These are phyloP conservation scores for Suhomyces tanzawaensis DNA, from an alignment of 805 yeast species.

Conservation along the genomic window DNA sequence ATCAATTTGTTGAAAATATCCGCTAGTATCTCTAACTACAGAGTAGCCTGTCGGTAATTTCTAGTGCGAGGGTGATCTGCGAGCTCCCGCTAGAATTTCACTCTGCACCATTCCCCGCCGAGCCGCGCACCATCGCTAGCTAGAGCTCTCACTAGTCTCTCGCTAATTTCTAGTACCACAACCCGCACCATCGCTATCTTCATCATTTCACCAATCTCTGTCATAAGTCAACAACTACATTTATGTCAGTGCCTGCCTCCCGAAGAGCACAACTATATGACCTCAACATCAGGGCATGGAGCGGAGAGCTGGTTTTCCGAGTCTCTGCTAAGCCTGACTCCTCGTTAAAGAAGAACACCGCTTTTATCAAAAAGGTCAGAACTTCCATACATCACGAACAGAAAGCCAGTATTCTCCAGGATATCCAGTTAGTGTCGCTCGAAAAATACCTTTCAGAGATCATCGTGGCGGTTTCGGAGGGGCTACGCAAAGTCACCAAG, in stretches of 20 bases:
- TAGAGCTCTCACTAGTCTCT: no score
- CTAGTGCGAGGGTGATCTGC: no score
- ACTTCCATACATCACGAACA: slow-evolving; percentile 55
- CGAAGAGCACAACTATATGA: slow-evolving; percentile 30
- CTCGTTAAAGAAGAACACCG: slow-evolving; percentile 77
- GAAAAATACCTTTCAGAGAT: slow-evolving; percentile 77
- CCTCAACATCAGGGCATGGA: slow-evolving; percentile 53
- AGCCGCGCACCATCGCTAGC: no score
- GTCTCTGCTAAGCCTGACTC: slow-evolving; percentile 53
- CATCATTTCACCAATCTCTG: no score
- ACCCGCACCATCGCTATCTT: neutral
- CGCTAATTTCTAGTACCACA: neutral
- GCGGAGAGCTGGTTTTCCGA: slow-evolving; percentile 33
- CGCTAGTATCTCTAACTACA: no score
- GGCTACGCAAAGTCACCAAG: slow-evolving; percentile 50
- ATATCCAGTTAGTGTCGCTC: slow-evolving; percentile 59
- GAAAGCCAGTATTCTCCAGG: slow-evolving; percentile 48
- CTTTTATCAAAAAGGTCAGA: slow-evolving; percentile 70
- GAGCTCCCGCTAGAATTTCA: no score
- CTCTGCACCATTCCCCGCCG: no score
- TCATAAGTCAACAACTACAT: slow-evolving; percentile 1
- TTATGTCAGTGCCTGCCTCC: no score
- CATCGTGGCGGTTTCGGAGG: slow-evolving; percentile 59
- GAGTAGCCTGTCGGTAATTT: no score
- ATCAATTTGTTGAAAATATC: no score